Conservation (phyloP, 352 stramenopile genomes). For the Globisporangium radiosum region DNA sequence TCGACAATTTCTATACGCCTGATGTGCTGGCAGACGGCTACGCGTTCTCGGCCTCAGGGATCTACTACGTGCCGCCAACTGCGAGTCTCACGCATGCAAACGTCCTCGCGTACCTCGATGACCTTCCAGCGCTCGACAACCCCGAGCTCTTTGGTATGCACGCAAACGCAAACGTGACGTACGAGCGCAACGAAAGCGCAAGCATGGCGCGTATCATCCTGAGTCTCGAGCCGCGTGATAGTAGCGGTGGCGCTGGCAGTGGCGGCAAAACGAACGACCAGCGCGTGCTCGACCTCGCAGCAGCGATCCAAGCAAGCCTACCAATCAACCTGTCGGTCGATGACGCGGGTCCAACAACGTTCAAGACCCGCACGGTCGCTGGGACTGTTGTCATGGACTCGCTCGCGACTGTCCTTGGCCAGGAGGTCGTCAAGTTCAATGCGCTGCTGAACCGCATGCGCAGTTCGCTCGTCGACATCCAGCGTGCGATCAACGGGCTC, state of each 20-base stretch:
- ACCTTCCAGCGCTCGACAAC: constrained; percentile 83
- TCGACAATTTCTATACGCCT: constrained; percentile 89
- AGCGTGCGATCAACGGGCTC: constrained; percentile 75
- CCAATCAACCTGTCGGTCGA: constrained; percentile 69
- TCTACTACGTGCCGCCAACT: constrained; percentile 75
- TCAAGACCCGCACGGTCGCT: constrained; percentile 81
- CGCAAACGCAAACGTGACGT: constrained; percentile 94
- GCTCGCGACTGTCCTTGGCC: constrained; percentile 88
- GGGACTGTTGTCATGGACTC: constrained; percentile 88
- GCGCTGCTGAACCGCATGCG: constrained; percentile 82
- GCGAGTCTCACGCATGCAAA: constrained; percentile 28
- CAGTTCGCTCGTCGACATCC: constrained; percentile 71
- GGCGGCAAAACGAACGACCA: constrained; percentile 73
- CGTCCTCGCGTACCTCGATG: constrained; percentile 77
- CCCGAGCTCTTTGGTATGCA: constrained; percentile 96
- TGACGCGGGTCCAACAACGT: constrained; percentile 87
- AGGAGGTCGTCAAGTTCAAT: constrained; percentile 96
- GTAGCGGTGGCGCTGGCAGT: constrained; percentile 32
- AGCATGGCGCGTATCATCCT: constrained; percentile 88
- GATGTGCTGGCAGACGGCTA: constrained; percentile 77
- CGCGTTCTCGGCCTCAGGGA: constrained; percentile 83
- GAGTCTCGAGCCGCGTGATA: constrained; percentile 84
- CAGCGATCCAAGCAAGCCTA: constrained; percentile 57
- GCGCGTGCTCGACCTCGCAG: constrained; percentile 67
- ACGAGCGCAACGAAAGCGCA: constrained; percentile 87